Evolutionary conservation across 352 stramenopile genomes (phyloP).

Genomic region (Saprolegnia diclina): DNA sequence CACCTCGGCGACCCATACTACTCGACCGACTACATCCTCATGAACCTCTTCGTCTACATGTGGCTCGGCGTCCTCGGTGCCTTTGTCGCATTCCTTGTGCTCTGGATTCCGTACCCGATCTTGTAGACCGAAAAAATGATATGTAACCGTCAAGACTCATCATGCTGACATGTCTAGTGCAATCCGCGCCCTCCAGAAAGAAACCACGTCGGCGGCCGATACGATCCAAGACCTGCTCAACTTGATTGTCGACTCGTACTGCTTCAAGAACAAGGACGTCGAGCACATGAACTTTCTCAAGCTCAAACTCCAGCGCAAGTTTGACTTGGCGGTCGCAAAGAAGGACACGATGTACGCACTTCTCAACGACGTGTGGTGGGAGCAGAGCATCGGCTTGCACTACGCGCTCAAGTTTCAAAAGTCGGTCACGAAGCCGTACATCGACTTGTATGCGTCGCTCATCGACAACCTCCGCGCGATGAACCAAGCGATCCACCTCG

Average conservation of each 20-base stretch:
- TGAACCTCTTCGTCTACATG: constrained; percentile 70
- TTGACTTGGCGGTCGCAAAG: constrained; percentile 43
- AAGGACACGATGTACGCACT: constrained; percentile 54
- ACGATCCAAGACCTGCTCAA: constrained; percentile 71
- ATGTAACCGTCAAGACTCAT: background rate
- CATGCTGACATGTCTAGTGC: constrained; percentile 34
- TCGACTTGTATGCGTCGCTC: constrained; percentile 54
- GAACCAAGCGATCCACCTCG: constrained; percentile 73
- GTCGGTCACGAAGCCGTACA: constrained; percentile 61
- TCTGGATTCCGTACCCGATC: constrained; percentile 72
- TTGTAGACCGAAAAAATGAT: constrained; percentile 38
- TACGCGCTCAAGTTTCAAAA: constrained; percentile 62
- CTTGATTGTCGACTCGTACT: constrained; percentile 79
- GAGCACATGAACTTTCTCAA: constrained; percentile 78
- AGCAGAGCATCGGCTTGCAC: constrained; percentile 70
- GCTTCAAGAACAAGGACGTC: constrained; percentile 83
- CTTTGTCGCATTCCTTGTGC: constrained; percentile 59
- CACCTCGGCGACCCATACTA: constrained; percentile 41
- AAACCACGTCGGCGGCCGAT: constrained; percentile 42
- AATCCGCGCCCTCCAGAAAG: constrained; percentile 44
- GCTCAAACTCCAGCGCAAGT: constrained; percentile 67
- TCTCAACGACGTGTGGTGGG: constrained; percentile 73
- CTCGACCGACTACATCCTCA: constrained; percentile 55
- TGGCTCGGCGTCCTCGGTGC: constrained; percentile 66
- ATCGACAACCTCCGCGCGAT: constrained; percentile 59